Base-by-base conservation (phyloP, 1,139 yeast genomes). In the Pneumocystis oryctolagi region DNA sequence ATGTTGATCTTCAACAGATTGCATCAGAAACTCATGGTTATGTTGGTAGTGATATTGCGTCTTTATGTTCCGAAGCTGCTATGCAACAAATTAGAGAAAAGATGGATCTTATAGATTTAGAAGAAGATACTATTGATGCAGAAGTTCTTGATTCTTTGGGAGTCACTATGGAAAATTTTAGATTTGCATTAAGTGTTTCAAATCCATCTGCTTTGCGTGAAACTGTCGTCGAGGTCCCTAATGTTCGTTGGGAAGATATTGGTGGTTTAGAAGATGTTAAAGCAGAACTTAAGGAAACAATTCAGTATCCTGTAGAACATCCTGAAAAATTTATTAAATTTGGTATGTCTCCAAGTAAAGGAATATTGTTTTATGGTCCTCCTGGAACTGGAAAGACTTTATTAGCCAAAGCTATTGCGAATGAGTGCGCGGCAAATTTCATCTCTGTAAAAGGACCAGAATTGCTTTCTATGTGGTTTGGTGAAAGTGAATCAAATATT, bases 341-440 rank as follows among this genome's bases (percentile, higher is more conserved):
- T 74, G 98, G 98, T 68, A 82, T 92, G 76, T 85, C 97, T 25
- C 98, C 98, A 64, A 84, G 97, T 62, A 90, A 90, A 79, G 99
- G 99, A 79, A 97, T 92, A 69, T 80, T 94, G 74, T 92, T 94
- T 80, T 92, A 87, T 76, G 99, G 99, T 71, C 98, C 98, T 64
- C 98, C 98, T 66, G 98, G 98, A 85, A 90, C 97, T 68, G 98
- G 98, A 88, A 90, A 90, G 78, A 90, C 98, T 5, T 80, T 92
- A 72, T 81, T 92, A 70, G 98, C 98, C 60, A 92, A 92, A 77
- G 98, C 98, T 61, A 97, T 92, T 70, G 97, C 98, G 61, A 90
- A 97, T 64, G 97, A 92, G 75, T 97, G 89, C 57, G 86, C 95
- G 64, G 97, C 97, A 59, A 92, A 90, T 76, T 92, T 92, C 77